Conservation (phyloP, 129 eudicot genomes). For the Pseudognaphalium luteoalbum region DNA sequence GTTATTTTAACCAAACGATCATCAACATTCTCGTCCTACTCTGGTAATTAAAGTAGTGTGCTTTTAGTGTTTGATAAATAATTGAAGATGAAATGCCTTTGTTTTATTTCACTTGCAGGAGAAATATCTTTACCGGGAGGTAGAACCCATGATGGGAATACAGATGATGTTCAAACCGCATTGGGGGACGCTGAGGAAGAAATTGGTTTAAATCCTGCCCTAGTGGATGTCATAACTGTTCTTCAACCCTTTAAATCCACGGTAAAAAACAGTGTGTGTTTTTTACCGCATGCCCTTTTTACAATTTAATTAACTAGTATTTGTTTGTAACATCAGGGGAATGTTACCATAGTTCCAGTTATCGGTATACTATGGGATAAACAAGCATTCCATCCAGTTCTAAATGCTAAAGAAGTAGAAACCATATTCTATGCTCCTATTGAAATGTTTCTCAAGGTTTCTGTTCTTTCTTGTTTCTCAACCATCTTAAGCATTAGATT, state of each 20-base stretch:
- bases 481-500: too few relatives aligned
- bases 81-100: background rate
- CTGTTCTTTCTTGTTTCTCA: conserved; percentile 2
- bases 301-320: background rate
- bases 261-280: background rate
- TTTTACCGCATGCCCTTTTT: too few relatives aligned
- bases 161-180: conserved; percentile 50
- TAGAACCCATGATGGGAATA: conserved; percentile 56
- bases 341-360: conserved; percentile 59
- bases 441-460: conserved; percentile 92
- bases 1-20: conserved; percentile 71
- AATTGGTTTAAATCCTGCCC: conserved; percentile 73
- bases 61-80: background rate
- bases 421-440: conserved; percentile 76
- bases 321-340: conserved; percentile 30
- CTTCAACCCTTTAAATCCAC: conserved; percentile 39
- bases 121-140: conserved; percentile 80
- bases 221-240: conserved; percentile 57
- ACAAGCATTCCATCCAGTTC: conserved; percentile 49
- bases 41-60: conserved; percentile 37
- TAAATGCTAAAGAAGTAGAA: conserved; percentile 74
- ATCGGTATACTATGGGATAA: conserved; percentile 58
- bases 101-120: conserved; percentile 37
- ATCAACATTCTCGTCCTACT: conserved; percentile 43
- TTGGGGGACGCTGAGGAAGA: conserved; percentile 77